Evolutionary conservation across 768 basidiomycete species (phyloP).

Genomic region (Fibroporia radiculosa): DNA sequence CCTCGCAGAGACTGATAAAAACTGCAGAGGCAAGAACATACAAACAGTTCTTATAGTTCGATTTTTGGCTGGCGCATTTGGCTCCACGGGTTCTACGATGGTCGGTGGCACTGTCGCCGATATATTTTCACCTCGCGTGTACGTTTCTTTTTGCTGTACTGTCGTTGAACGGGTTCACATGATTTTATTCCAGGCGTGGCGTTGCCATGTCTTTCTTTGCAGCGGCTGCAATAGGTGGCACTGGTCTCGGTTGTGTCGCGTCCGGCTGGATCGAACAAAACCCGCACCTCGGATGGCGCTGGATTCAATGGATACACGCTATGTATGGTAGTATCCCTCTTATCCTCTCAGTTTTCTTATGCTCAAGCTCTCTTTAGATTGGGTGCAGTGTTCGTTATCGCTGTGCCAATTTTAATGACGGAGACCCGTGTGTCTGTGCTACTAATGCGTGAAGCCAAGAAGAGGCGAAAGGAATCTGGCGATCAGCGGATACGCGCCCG

Average conservation of each 20-base stretch:
- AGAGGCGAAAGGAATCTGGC: constrained; percentile 57
- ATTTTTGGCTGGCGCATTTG: constrained; percentile 59
- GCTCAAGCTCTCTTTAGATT: constrained; percentile 30
- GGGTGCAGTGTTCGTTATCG: constrained; percentile 40
- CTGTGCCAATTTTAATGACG: constrained; percentile 47
- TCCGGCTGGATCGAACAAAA: constrained; percentile 65
- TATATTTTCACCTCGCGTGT: constrained; percentile 60
- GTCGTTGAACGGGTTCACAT: neutral
- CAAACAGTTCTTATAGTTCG: constrained; percentile 59
- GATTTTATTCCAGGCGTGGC: constrained; percentile 47
- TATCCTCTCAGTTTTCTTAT: neutral
- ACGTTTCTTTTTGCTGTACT: constrained; percentile 12
- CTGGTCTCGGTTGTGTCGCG: constrained; percentile 54
- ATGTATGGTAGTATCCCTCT: constrained; percentile 33
- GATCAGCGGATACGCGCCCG: constrained; percentile 54
- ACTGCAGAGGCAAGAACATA: constrained; percentile 34
- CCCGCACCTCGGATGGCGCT: constrained; percentile 56
- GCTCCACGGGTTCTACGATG: constrained; percentile 64
- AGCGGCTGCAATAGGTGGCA: constrained; percentile 48
- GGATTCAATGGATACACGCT: constrained; percentile 79
- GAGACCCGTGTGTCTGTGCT: constrained; percentile 74
- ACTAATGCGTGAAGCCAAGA: constrained; percentile 54
- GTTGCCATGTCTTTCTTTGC: constrained; percentile 74
- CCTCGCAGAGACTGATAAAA: neutral
- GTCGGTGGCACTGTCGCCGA: constrained; percentile 72